phyloP scores from a whole-genome alignment of 331 rosid species.

The Cucumis variabilis region DNA sequence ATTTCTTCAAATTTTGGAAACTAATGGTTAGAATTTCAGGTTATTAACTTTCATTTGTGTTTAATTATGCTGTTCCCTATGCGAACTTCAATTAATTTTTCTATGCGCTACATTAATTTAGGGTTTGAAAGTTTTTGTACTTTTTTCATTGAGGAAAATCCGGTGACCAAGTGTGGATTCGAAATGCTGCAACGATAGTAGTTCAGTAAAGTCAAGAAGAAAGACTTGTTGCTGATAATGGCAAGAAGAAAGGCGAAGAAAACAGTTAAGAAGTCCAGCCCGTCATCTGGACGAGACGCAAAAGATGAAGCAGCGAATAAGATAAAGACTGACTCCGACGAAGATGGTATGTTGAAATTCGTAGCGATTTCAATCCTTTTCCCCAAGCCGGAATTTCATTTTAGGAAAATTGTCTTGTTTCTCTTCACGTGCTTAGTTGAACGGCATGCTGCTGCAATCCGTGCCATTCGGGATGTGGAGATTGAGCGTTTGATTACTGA shows the following conservation, averaged over 20 bases:
- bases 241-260: conserved; percentile 54
- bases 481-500: conserved; percentile 66
- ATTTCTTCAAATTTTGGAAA: background rate
- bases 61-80: background rate
- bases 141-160: background rate
- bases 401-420: background rate
- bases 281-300: conserved; percentile 30
- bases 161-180: background rate
- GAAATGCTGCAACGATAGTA: conserved; percentile 14
- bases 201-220: background rate
- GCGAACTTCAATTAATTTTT: background rate
- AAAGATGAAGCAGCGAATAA: conserved; percentile 33
- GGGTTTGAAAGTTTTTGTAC: background rate
- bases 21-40: background rate
- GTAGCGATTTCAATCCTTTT: background rate
- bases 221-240: conserved; percentile 40
- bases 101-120: background rate
- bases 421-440: conserved; percentile 44
- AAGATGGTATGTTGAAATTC: conserved; percentile 53
- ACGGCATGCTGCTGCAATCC: conserved; percentile 67
- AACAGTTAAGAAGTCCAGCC: conserved; percentile 35
- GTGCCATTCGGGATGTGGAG: conserved; percentile 83
- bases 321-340: conserved; percentile 24
- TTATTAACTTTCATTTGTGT: background rate
- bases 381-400: background rate